phyloP scores from a whole-genome alignment of 345 rosid genomes.

The Sisymbrium irio region DNA sequence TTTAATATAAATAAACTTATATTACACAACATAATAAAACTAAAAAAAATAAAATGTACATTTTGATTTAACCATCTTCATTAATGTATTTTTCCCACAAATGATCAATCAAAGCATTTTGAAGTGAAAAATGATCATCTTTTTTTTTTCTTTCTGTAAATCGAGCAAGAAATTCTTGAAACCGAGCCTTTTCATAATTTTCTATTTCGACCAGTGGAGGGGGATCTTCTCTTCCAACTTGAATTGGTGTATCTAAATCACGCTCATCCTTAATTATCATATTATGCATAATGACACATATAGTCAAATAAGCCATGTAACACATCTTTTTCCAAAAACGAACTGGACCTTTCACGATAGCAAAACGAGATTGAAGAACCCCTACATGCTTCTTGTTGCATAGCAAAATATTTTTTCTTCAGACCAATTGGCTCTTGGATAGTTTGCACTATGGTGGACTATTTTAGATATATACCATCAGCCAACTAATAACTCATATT shows the following conservation, averaged over 20 bases:
- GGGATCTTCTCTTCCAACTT: not conserved
- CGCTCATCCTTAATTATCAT: not conserved
- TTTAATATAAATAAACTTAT: too few relatives aligned
- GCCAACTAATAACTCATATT: not conserved
- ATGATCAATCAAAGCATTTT: too few relatives aligned
- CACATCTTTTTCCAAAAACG: too few relatives aligned
- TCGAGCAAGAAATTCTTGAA: not conserved
- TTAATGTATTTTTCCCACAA: not conserved
- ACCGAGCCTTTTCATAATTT: not conserved
- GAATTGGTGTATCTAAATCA: not conserved
- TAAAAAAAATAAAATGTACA: not conserved
- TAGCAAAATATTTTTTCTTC: not conserved
- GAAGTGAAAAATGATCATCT: not conserved
- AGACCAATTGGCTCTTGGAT: not conserved
- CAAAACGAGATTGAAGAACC: too few relatives aligned
- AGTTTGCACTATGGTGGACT: not conserved
- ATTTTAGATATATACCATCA: not conserved
- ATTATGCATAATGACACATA: too few relatives aligned
- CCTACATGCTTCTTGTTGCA: not conserved
- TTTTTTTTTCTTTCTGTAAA: not conserved
- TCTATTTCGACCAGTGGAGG: not conserved
- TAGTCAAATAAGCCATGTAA: too few relatives aligned
- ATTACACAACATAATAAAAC: not conserved
- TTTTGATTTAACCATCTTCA: not conserved
- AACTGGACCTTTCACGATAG: too few relatives aligned